phyloP scores from a whole-genome alignment of 2,329 filamentous ascomycete genomes.

The Colletotrichum liriopes region DNA sequence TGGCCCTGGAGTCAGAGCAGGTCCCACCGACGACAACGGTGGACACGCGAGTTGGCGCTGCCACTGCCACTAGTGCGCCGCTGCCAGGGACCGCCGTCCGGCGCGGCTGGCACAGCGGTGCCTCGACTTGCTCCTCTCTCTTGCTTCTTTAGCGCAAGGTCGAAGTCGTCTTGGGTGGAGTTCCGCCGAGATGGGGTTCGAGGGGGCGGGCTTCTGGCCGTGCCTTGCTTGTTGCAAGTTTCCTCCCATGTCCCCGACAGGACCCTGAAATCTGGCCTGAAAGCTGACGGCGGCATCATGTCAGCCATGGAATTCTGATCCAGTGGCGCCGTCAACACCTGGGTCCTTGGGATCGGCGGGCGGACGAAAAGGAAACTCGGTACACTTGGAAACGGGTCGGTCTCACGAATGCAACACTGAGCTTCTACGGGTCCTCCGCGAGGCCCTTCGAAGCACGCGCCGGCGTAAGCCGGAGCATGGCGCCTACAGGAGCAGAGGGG shows the following conservation, averaged over 20 bases:
- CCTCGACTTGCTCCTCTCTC: slow-evolving; percentile 33
- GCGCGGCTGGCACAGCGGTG: slow-evolving; percentile 30
- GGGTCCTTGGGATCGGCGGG: not conserved
- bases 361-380: not conserved
- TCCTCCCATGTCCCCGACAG: slow-evolving; percentile 37
- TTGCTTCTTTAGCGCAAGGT: slow-evolving; percentile 27
- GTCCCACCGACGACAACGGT: slow-evolving; percentile 38
- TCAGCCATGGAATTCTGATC: slow-evolving; percentile 24
- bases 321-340: slow-evolving; percentile 20
- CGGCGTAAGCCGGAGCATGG: not conserved
- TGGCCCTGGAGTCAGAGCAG: slow-evolving; percentile 16
- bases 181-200: slow-evolving; percentile 40
- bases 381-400: not conserved
- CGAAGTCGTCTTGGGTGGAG: slow-evolving; percentile 31
- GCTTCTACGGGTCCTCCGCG: not conserved
- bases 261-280: slow-evolving; percentile 38
- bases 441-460: not conserved
- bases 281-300: slow-evolving; percentile 33
- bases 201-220: slow-evolving; percentile 37
- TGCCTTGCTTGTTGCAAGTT: slow-evolving; percentile 40
- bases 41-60: slow-evolving; percentile 37
- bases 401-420: not conserved
- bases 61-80: slow-evolving; percentile 15
- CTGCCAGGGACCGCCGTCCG: slow-evolving; percentile 26
- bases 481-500: not conserved